These are phyloP conservation scores for Suillus clintonianus DNA, from an alignment of 768 basidiomycete genomes.

Conservation along the genomic window DNA sequence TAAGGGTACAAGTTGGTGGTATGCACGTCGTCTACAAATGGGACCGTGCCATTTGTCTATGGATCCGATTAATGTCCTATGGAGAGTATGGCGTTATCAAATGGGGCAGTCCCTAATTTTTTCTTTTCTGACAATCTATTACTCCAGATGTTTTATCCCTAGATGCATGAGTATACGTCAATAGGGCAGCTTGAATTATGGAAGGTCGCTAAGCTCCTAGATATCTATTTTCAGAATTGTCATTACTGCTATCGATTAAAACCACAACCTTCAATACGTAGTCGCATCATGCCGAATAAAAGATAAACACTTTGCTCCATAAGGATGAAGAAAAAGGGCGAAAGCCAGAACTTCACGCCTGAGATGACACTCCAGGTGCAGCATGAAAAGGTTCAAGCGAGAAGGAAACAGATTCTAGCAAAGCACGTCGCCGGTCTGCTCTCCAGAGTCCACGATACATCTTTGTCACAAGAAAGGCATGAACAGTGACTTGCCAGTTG, in stretches of 20 bases:
- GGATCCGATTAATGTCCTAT: background rate
- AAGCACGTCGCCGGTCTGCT: background rate
- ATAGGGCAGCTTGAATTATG: background rate
- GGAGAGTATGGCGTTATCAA: background rate
- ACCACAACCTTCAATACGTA: background rate
- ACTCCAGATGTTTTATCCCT: too few species aligned
- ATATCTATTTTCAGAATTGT: background rate
- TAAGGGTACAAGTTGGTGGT: background rate
- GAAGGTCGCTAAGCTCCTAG: background rate
- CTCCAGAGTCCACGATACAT: constrained; percentile 2
- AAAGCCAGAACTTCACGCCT: background rate
- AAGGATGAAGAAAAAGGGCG: background rate
- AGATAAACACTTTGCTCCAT: background rate
- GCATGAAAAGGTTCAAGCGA: background rate
- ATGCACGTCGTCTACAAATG: too few species aligned
- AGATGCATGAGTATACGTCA: background rate
- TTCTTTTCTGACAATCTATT: background rate
- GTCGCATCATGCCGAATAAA: background rate
- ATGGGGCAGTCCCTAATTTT: background rate
- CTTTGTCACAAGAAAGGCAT: constrained; percentile 3
- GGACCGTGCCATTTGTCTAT: too few species aligned
- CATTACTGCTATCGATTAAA: background rate
- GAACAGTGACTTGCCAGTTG: constrained; percentile 1
- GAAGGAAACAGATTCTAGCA: background rate
- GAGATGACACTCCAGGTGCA: background rate